Evolutionary conservation across 2,329 filamentous ascomycete genomes (phyloP).

Genomic region (Ilyonectria mors-panacis): DNA sequence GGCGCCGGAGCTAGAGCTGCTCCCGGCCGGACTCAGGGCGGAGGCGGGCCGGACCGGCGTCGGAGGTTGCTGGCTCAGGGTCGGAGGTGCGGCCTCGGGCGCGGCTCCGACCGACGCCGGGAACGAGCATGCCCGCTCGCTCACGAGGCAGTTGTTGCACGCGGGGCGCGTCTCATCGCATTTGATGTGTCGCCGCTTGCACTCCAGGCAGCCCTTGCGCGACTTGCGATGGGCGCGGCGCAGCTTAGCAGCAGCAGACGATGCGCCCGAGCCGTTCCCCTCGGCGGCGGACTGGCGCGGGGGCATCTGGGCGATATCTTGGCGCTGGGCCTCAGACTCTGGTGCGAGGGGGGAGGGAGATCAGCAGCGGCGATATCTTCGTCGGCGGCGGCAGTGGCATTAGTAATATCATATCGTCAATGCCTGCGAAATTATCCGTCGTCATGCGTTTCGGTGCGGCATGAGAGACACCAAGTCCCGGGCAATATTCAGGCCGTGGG

Average conservation of each 20-base stretch:
- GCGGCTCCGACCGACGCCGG: slow-evolving; percentile 29
- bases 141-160: slow-evolving; percentile 57
- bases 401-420: no score
- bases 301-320: not conserved
- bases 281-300: slow-evolving; percentile 6
- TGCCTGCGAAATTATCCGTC: no score
- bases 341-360: no score
- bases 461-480: no score
- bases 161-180: slow-evolving; percentile 59
- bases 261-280: slow-evolving; percentile 20
- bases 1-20: slow-evolving; percentile 29
- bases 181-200: slow-evolving; percentile 59
- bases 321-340: no score
- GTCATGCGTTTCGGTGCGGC: no score
- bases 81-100: not conserved
- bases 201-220: slow-evolving; percentile 57
- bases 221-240: slow-evolving; percentile 58
- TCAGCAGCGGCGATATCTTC: no score
- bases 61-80: not conserved
- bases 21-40: slow-evolving; percentile 29
- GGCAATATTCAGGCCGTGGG: no score
- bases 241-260: slow-evolving; percentile 44
- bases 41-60: not conserved
- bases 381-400: no score
- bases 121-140: slow-evolving; percentile 55